Percentiles rank a stretch among this genome's conserved stretches.
Evolutionary conservation across 2,329 filamentous ascomycete species (phyloP).

Genomic region (Arachnomyces sp.): DNA sequence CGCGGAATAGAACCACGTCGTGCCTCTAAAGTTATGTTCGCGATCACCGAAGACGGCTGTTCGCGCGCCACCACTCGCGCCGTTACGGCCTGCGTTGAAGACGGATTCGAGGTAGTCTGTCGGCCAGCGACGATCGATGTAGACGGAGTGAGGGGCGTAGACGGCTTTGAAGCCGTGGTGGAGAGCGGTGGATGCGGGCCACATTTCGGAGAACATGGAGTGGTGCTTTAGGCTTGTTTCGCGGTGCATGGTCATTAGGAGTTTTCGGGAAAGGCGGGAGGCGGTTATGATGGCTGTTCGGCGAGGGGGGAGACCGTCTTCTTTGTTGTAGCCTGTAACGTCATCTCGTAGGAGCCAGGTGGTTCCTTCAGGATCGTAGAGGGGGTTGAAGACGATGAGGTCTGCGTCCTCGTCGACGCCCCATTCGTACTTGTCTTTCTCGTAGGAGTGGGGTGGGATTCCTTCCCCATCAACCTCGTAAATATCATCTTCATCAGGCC

Average conservation of each 20-base stretch:
- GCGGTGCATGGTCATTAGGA: constrained; percentile 80
- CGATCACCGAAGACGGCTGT: constrained; percentile 71
- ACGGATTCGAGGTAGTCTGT: constrained; percentile 65
- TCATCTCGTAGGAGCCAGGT: constrained; percentile 75
- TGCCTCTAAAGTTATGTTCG: constrained; percentile 79
- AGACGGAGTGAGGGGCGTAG: constrained; percentile 81
- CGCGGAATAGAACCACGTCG: constrained; percentile 88
- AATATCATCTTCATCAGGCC: constrained; percentile 62
- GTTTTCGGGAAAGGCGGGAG: constrained; percentile 68
- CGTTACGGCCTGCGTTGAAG: constrained; percentile 72
- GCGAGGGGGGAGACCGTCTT: constrained; percentile 54
- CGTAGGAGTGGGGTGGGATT: constrained; percentile 60
- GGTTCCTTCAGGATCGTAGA: constrained; percentile 83
- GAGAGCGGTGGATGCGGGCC: constrained; percentile 76
- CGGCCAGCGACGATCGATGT: constrained; percentile 80
- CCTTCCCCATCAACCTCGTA: constrained; percentile 67
- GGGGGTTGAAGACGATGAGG: constrained; percentile 81
- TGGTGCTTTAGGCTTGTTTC: constrained; percentile 79
- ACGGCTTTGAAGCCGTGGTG: constrained; percentile 92
- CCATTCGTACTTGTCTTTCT: constrained; percentile 76
- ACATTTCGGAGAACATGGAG: constrained; percentile 94
- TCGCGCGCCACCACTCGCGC: constrained; percentile 62
- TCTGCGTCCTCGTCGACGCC: constrained; percentile 86
- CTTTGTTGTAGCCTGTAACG: constrained; percentile 73
- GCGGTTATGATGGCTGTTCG: constrained; percentile 85